Percentiles rank a stretch among this genome's conserved stretches.
phyloP scores from a whole-genome alignment of 768 basidiomycete species.

The Paxillus rubicundulus region DNA sequence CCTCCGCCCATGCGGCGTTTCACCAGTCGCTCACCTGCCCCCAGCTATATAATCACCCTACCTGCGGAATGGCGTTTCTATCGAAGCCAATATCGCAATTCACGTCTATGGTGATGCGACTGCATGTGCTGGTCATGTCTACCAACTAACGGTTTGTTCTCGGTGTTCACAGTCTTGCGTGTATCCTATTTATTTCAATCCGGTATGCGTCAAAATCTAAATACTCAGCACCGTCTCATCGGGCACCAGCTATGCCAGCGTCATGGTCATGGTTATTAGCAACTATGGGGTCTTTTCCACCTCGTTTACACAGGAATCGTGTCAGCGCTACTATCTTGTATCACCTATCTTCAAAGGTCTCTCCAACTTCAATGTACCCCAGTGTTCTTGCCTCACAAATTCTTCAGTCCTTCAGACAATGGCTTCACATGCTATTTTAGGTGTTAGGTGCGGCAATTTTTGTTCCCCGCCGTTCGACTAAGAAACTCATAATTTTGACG shows the following conservation, averaged over 20 bases:
- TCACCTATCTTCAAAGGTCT: constrained; percentile 63
- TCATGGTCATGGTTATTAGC: constrained; percentile 46
- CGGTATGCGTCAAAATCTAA: constrained; percentile 13
- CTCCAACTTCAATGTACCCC: not conserved
- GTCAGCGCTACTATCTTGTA: constrained; percentile 47
- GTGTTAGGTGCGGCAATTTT: constrained; percentile 42
- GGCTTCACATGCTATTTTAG: constrained; percentile 65
- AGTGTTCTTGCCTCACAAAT: constrained; percentile 1
- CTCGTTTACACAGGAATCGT: constrained; percentile 46
- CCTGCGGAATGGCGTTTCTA: constrained; percentile 35
- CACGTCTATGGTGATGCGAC: constrained; percentile 27
- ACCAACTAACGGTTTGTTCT: constrained; percentile 21
- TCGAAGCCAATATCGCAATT: constrained; percentile 21
- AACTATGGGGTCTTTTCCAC: constrained; percentile 59
- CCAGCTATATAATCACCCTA: constrained; percentile 33
- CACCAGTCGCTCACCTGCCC: not conserved
- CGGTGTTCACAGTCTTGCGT: constrained; percentile 21
- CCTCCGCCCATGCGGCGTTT: not conserved
- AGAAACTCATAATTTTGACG: constrained; percentile 38
- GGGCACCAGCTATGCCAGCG: constrained; percentile 36
- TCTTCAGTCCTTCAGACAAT: constrained; percentile 55
- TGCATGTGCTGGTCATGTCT: not conserved
- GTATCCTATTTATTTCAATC: constrained; percentile 33
- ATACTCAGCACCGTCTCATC: constrained; percentile 1
- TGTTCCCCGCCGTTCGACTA: not conserved